Evolutionary conservation across 2,329 filamentous ascomycete species (phyloP).

Genomic region (Botrytis medusae): DNA sequence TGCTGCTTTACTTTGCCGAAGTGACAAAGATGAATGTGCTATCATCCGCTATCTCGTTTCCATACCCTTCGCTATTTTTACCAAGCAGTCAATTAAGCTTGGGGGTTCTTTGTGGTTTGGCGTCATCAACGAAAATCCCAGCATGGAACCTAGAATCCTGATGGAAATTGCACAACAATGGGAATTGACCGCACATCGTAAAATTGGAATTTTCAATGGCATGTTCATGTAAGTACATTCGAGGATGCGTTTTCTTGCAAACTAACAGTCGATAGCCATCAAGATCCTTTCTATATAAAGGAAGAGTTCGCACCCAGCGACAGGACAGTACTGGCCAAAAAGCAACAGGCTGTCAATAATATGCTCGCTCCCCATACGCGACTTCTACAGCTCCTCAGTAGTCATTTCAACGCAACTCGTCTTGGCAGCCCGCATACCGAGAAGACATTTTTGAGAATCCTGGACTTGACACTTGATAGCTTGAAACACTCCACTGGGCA

Average conservation of each 20-base stretch:
- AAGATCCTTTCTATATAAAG: conserved; percentile 86
- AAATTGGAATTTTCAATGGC: conserved; percentile 77
- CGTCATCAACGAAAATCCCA: conserved; percentile 92
- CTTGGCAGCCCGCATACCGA: conserved; percentile 81
- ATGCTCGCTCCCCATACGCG: conserved; percentile 83
- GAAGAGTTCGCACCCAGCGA: conserved; percentile 94
- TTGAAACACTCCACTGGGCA: conserved; percentile 71
- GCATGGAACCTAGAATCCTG: conserved; percentile 81
- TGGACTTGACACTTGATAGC: conserved; percentile 75
- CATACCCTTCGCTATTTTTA: conserved; percentile 91
- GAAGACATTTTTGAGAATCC: conserved; percentile 75
- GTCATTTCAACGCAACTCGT: conserved; percentile 92
- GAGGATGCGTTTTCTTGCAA: neutral
- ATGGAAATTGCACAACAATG: conserved; percentile 87
- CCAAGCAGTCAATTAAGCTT: conserved; percentile 91
- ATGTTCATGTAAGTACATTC: conserved; percentile 56
- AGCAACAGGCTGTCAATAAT: conserved; percentile 77
- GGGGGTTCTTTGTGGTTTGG: conserved; percentile 96
- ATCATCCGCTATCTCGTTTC: conserved; percentile 85
- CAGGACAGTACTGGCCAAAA: conserved; percentile 68
- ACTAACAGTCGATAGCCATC: conserved; percentile 53
- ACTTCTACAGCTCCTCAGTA: conserved; percentile 83
- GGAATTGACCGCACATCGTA: conserved; percentile 78
- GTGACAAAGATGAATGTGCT: conserved; percentile 70
- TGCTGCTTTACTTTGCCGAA: conserved; percentile 81